Evolutionary conservation across 2,329 filamentous ascomycete species (phyloP).

Genomic region (Penicillium concentricum): DNA sequence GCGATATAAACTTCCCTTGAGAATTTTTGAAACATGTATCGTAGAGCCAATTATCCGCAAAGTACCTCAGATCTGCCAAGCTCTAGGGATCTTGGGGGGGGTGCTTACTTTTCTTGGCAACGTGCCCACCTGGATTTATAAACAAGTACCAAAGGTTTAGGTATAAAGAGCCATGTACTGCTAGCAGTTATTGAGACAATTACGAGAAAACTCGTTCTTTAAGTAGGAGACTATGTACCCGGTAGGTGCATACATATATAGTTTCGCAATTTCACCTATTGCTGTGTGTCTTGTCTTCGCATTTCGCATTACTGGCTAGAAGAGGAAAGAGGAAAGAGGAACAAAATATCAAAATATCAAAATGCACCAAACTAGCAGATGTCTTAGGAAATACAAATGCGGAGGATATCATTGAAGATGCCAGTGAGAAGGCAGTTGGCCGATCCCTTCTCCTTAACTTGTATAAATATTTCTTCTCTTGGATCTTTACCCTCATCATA

Average conservation of each 20-base stretch:
- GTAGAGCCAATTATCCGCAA: background rate
- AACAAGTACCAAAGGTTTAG: background rate
- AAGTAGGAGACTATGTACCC: background rate
- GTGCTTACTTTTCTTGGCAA: background rate
- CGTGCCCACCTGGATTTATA: background rate
- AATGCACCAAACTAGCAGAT: no score
- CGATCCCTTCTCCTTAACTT: no score
- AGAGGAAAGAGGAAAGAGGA: background rate
- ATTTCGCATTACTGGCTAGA: no score
- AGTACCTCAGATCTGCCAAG: background rate
- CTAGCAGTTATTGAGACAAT: background rate
- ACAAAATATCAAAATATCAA: slow-evolving; percentile 14
- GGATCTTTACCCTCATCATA: no score
- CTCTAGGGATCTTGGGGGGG: background rate
- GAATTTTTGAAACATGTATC: background rate
- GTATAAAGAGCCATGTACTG: background rate
- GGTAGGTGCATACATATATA: no score
- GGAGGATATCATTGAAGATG: no score
- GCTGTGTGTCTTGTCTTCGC: no score
- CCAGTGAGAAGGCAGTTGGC: no score
- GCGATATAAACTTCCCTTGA: background rate
- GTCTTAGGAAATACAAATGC: no score
- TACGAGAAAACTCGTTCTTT: background rate
- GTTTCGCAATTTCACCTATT: no score
- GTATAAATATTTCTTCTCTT: no score